These are phyloP conservation scores for Penicillium silybi DNA, from an alignment of 495 filamentous ascomycete species.

Conservation along the genomic window DNA sequence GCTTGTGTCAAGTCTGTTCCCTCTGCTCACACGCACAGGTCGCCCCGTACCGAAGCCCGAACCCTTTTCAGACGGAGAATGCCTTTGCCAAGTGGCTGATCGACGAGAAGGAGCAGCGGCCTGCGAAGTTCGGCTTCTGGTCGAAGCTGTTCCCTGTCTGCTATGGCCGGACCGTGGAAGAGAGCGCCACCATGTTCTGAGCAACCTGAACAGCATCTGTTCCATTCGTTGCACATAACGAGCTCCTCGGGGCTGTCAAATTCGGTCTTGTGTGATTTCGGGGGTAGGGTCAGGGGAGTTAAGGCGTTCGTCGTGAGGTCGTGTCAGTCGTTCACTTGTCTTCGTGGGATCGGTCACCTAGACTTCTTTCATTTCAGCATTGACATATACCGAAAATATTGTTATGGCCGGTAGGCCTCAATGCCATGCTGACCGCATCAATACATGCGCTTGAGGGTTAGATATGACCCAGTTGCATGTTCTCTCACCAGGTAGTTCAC, in stretches of 20 bases:
- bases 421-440: background rate
- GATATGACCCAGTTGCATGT: background rate
- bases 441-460: background rate
- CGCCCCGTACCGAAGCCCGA: slow-evolving; percentile 30
- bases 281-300: background rate
- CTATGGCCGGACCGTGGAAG: slow-evolving; percentile 29
- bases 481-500: background rate
- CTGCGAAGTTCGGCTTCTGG: slow-evolving; percentile 33
- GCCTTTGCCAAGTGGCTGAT: slow-evolving; percentile 36
- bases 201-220: background rate
- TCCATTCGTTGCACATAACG: background rate
- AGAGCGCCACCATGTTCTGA: slow-evolving; percentile 19
- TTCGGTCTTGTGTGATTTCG: background rate
- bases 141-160: slow-evolving; percentile 35
- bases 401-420: background rate
- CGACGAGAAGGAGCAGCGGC: slow-evolving; percentile 18
- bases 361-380: slow-evolving; percentile 8
- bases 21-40: slow-evolving; percentile 23
- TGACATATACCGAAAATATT: slow-evolving; percentile 5
- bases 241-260: background rate
- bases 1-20: background rate
- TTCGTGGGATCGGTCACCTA: slow-evolving; percentile 1
- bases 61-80: slow-evolving; percentile 30
- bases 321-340: background rate
- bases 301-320: background rate